Percentiles rank a stretch among this genome's conserved stretches.
phyloP scores from a whole-genome alignment of 2,329 filamentous ascomycete species.

The Fusarium nodosum region DNA sequence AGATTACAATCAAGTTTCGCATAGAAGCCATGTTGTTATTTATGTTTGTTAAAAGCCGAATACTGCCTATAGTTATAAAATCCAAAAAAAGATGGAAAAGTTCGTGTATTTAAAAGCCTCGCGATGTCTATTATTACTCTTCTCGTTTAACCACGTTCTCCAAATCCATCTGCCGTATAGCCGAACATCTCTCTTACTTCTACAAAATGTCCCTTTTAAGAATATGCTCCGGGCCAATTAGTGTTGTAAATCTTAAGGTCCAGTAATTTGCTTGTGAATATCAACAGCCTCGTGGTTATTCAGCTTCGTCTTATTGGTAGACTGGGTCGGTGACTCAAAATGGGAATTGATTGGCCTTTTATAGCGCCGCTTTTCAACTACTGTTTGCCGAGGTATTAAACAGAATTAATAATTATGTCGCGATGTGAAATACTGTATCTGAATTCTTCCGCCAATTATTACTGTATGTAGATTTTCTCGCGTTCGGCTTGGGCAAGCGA shows the following conservation, averaged over 20 bases:
- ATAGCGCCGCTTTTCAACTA: not conserved
- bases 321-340: not conserved
- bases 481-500: too few relatives aligned
- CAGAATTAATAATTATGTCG: not conserved
- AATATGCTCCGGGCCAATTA: not conserved
- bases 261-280: not conserved
- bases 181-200: not conserved
- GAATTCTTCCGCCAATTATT: not conserved
- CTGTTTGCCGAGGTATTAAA: not conserved
- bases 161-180: not conserved
- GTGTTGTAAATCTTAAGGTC: accelerated
- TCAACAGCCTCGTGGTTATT: not conserved
- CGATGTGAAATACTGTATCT: not conserved
- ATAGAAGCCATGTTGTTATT: not conserved
- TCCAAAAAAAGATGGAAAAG: not conserved
- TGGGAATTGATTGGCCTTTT: not conserved
- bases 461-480: too few relatives aligned
- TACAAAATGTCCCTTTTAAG: not conserved
- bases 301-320: not conserved
- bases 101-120: not conserved
- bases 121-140: accelerated
- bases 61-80: not conserved
- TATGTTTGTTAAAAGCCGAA: accelerated
- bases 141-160: accelerated
- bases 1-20: not conserved